Percentiles rank a stretch among this genome's conserved stretches.
Evolutionary conservation across 148 eudicot species (phyloP).

Genomic region (Rhododendron simsii): DNA sequence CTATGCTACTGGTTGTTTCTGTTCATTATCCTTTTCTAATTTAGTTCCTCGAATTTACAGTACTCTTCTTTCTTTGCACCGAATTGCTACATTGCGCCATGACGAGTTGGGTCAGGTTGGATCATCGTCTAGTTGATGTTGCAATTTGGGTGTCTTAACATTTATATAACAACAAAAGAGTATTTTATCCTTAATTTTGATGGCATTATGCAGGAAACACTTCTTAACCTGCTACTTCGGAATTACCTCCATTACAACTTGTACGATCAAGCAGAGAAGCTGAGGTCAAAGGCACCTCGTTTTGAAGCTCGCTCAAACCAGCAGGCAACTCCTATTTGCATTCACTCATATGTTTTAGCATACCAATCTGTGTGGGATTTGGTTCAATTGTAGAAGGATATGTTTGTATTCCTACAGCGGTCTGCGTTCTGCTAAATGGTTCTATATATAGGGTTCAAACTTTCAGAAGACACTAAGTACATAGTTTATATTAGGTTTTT

Average conservation of each 20-base stretch:
- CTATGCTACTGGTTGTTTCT: not conserved
- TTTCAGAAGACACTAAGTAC: not conserved
- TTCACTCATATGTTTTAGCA: not conserved
- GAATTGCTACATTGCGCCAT: constrained; percentile 83
- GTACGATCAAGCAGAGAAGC: constrained; percentile 93
- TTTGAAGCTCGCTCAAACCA: constrained; percentile 96
- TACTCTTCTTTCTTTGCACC: constrained; percentile 80
- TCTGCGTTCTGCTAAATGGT: not conserved
- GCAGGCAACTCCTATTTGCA: constrained; percentile 53
- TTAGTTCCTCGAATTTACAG: constrained; percentile 31
- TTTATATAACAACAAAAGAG: not conserved
- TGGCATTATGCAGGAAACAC: constrained; percentile 70
- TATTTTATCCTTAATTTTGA: constrained; percentile 2
- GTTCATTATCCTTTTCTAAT: constrained; percentile 4
- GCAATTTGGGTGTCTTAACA: not conserved
- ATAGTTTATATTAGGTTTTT: not conserved
- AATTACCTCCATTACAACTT: constrained; percentile 92
- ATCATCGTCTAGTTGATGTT: not conserved
- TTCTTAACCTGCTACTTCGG: constrained; percentile 85
- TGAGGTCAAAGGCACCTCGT: constrained; percentile 96
- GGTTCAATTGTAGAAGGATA: not conserved
- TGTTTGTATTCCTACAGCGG: not conserved
- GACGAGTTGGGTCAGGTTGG: constrained; percentile 96
- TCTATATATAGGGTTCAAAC: not conserved
- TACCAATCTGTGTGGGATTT: not conserved